phyloP scores from a whole-genome alignment of 805 yeast genomes.

The Kregervanrija pseudodelftensis region DNA sequence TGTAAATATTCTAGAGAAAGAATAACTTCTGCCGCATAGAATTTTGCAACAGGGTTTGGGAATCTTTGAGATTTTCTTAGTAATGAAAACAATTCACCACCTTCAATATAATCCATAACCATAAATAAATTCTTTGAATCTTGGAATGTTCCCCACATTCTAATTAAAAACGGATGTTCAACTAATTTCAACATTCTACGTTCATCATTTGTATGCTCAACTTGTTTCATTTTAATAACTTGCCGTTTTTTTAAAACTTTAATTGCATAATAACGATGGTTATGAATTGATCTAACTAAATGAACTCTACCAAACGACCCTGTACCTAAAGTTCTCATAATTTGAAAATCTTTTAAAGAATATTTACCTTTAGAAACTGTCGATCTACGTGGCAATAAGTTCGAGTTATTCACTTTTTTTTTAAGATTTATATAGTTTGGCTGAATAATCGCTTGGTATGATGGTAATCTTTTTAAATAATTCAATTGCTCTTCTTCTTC shows the following conservation, averaged over 20 bases:
- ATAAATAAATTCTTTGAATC: slow-evolving; percentile 49
- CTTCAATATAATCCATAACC: slow-evolving; percentile 63
- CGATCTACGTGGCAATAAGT: slow-evolving; percentile 26
- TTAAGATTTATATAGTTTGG: slow-evolving; percentile 24
- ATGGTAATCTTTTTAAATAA: slow-evolving; percentile 27
- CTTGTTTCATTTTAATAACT: slow-evolving; percentile 55
- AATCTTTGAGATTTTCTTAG: slow-evolving; percentile 51
- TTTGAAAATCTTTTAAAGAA: slow-evolving; percentile 47
- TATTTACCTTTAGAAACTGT: slow-evolving; percentile 51
- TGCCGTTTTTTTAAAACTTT: slow-evolving; percentile 50
- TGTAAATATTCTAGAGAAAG: slow-evolving; percentile 54
- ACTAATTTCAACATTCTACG: slow-evolving; percentile 50
- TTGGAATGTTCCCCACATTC: slow-evolving; percentile 66
- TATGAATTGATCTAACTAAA: slow-evolving; percentile 49
- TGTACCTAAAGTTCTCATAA: slow-evolving; percentile 51
- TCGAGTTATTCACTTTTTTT: slow-evolving; percentile 19
- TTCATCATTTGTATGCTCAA: slow-evolving; percentile 59
- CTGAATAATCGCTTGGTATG: slow-evolving; percentile 30
- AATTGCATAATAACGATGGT: slow-evolving; percentile 54
- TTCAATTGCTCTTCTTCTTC: slow-evolving; percentile 26
- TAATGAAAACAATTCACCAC: slow-evolving; percentile 52
- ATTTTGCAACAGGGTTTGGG: slow-evolving; percentile 58
- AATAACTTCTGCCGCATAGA: slow-evolving; percentile 56
- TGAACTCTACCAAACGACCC: slow-evolving; percentile 59
- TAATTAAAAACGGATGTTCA: slow-evolving; percentile 52